Conservation (phyloP, 2,329 filamentous ascomycete genomes). For the Xylariaceae sp. region DNA sequence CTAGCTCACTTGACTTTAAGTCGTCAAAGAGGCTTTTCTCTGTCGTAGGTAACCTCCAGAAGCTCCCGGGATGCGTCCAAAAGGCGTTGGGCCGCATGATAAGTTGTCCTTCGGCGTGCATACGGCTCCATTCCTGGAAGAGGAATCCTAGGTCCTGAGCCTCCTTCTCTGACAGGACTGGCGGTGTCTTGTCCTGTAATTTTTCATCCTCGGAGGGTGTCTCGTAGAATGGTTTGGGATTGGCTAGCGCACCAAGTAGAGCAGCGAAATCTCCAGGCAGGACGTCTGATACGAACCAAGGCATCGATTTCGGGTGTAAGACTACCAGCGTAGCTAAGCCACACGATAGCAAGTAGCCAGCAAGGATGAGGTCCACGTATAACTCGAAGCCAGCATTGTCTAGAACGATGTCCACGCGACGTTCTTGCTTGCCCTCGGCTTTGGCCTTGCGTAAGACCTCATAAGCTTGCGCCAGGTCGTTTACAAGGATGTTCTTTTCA, state of each 20-base stretch:
- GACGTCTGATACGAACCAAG: constrained; percentile 98
- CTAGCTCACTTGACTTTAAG: constrained; percentile 76
- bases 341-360: constrained; percentile 80
- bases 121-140: constrained; percentile 73
- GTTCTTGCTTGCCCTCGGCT: constrained; percentile 58
- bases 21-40: constrained; percentile 69
- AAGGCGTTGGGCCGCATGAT: constrained; percentile 80
- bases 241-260: constrained; percentile 75
- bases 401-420: constrained; percentile 87
- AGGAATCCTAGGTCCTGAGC: constrained; percentile 65
- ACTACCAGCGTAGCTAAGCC: constrained; percentile 83
- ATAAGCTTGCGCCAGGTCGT: constrained; percentile 75
- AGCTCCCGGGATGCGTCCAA: constrained; percentile 86
- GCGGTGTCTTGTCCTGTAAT: constrained; percentile 52
- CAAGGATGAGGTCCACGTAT: constrained; percentile 89
- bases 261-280: constrained; percentile 78
- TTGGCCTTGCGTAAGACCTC: constrained; percentile 61
- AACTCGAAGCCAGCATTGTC: constrained; percentile 98
- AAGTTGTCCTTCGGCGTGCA: constrained; percentile 81
- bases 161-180: constrained; percentile 64
- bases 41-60: constrained; percentile 75
- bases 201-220: constrained; percentile 65
- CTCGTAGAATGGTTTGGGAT: constrained; percentile 75
- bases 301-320: constrained; percentile 89
- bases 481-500: constrained; percentile 88